Conservation (phyloP, 2,329 filamentous ascomycete species). For the Xylariaceae sp. region DNA sequence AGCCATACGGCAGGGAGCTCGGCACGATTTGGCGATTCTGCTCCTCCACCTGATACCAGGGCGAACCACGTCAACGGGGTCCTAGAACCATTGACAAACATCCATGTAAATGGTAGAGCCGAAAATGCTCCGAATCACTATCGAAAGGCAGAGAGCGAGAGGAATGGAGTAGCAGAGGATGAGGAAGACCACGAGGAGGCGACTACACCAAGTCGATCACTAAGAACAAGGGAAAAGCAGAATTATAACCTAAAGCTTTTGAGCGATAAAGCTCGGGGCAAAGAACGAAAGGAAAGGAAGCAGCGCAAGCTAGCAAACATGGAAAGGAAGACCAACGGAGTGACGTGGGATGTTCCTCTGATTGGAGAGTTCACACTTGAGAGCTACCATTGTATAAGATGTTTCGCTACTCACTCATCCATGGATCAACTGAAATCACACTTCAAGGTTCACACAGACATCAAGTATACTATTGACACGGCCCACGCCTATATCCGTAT, state of each 20-base stretch:
- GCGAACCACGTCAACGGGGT: constrained; percentile 48
- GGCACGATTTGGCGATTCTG: constrained; percentile 44
- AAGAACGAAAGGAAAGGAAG: constrained; percentile 54
- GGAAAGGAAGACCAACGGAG: constrained; percentile 42
- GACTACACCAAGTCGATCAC: constrained; percentile 58
- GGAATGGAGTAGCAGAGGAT: constrained; percentile 33
- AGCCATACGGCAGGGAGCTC: constrained; percentile 33
- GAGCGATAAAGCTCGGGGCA: constrained; percentile 63
- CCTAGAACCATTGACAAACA: constrained; percentile 42
- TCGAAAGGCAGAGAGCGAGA: constrained; percentile 33
- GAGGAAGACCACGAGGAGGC: constrained; percentile 57
- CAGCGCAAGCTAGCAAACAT: constrained; percentile 41
- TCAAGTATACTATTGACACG: constrained; percentile 50
- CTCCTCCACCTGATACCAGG: constrained; percentile 53
- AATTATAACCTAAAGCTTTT: constrained; percentile 67
- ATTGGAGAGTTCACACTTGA: constrained; percentile 54
- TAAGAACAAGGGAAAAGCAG: constrained; percentile 57
- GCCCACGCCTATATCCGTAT: constrained; percentile 37
- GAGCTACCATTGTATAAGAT: constrained; percentile 58
- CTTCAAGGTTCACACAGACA: constrained; percentile 55
- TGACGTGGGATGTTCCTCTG: constrained; percentile 55
- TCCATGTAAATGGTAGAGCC: constrained; percentile 42
- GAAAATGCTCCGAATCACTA: constrained; percentile 34
- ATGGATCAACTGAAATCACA: constrained; percentile 58
- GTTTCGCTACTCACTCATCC: constrained; percentile 55